A percentile compares a stretch with the other conserved stretches of the same genome.
These are phyloP conservation scores for Fistulinella prunicolor DNA, from an alignment of 768 basidiomycete genomes.

Conservation along the genomic window DNA sequence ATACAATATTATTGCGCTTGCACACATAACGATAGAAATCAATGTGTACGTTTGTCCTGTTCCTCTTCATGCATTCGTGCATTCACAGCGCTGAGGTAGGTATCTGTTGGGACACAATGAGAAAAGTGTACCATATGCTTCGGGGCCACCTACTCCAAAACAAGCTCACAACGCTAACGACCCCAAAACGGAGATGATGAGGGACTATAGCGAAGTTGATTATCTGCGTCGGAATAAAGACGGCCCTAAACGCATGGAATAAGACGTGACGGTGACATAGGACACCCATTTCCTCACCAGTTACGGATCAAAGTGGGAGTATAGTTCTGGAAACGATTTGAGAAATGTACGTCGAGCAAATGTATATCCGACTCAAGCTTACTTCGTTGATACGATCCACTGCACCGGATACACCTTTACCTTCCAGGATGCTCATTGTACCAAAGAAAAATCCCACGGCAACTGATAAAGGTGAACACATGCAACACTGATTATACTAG, in stretches of 20 bases:
- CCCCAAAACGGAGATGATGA: conserved; percentile 69
- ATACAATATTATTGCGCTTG: background rate
- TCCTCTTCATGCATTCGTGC: conserved; percentile 23
- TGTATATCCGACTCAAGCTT: background rate
- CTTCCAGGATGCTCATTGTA: conserved; percentile 78
- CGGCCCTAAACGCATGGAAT: conserved; percentile 43
- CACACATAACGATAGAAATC: background rate
- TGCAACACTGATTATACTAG: conserved; percentile 5
- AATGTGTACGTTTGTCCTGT: conserved; percentile 1
- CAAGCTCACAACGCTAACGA: conserved; percentile 73
- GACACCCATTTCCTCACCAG: conserved; percentile 45
- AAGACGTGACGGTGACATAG: background rate
- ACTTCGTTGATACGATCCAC: conserved; percentile 44
- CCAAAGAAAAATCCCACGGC: conserved; percentile 61
- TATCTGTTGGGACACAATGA: conserved; percentile 39
- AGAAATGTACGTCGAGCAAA: background rate
- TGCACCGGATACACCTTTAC: conserved; percentile 54
- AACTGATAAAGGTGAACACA: conserved; percentile 25
- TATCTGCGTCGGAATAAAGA: conserved; percentile 73
- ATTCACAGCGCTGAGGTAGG: conserved; percentile 60
- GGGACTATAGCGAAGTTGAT: conserved; percentile 80
- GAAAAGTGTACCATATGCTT: background rate
- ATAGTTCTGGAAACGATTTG: conserved; percentile 50
- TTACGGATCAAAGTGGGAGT: conserved; percentile 71
- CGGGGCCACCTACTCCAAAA: conserved; percentile 67